These are phyloP conservation scores for Sparassis latifolia DNA, from an alignment of 1,284 basidiomycete species.

Conservation along the genomic window DNA sequence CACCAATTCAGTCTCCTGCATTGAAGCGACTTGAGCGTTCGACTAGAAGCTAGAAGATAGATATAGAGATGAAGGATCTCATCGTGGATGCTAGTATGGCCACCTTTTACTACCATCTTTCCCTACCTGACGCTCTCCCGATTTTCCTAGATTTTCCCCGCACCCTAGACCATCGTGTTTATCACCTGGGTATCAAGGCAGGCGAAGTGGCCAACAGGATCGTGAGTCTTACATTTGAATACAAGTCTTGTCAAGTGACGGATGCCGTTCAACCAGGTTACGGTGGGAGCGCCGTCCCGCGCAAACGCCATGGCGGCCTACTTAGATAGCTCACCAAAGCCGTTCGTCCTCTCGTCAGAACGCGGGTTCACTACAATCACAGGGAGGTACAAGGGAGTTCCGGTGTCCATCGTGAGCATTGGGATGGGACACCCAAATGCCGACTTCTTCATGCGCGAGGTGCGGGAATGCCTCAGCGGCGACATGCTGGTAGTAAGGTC, in stretches of 20 bases:
- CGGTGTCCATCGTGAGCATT: constrained; percentile 72
- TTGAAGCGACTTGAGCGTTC: no score
- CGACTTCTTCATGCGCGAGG: constrained; percentile 83
- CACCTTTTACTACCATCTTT: neutral
- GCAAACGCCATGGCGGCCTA: constrained; percentile 53
- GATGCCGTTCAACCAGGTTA: constrained; percentile 40
- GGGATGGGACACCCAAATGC: constrained; percentile 81
- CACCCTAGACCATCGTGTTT: constrained; percentile 64
- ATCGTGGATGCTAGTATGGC: constrained; percentile 54
- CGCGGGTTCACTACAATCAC: constrained; percentile 79
- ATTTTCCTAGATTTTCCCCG: constrained; percentile 59
- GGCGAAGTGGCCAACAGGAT: constrained; percentile 82
- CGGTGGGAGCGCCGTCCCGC: constrained; percentile 70
- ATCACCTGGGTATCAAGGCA: constrained; percentile 68
- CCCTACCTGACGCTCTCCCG: neutral
- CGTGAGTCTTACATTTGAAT: constrained; percentile 32
- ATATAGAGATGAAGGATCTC: constrained; percentile 43
- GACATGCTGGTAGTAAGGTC: constrained; percentile 77
- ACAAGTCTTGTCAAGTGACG: neutral
- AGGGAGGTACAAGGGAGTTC: constrained; percentile 62
- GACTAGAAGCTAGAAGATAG: constrained; percentile 1
- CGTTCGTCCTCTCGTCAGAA: constrained; percentile 64
- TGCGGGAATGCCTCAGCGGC: constrained; percentile 68
- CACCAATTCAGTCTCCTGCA: no score
- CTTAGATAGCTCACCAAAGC: constrained; percentile 52